Conservation (phyloP, 306 rosid species). For the Vicia villosa region DNA sequence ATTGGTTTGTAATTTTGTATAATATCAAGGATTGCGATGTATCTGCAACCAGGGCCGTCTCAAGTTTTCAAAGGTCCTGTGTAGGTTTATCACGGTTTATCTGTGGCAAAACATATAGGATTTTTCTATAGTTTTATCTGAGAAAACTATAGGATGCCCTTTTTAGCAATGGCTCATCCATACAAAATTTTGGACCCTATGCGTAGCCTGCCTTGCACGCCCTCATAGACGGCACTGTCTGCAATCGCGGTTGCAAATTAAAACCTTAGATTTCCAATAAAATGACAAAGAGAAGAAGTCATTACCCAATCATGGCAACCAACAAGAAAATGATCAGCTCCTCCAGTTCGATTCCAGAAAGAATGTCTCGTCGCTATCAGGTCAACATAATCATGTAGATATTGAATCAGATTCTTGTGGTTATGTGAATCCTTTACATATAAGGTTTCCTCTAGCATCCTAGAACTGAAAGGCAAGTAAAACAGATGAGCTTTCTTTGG, state of each 20-base stretch:
- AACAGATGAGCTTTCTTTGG: constrained; percentile 72
- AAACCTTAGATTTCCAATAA: neutral
- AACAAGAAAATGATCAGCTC: constrained; percentile 91
- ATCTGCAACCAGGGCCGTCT: no score
- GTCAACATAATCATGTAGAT: constrained; percentile 63
- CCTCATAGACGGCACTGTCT: neutral
- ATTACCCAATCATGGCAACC: constrained; percentile 97
- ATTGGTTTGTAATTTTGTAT: no score
- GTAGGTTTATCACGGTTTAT: no score
- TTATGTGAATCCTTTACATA: constrained; percentile 70
- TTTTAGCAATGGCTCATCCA: no score
- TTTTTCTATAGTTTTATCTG: no score
- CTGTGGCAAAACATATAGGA: no score
- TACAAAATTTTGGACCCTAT: no score
- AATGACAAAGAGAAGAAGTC: neutral
- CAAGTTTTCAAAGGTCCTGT: no score
- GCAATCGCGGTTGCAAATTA: neutral
- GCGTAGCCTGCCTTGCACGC: no score
- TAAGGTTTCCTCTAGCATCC: constrained; percentile 57
- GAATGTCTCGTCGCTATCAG: constrained; percentile 54
- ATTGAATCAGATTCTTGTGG: constrained; percentile 53
- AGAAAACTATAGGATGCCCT: no score
- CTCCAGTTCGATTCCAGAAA: constrained; percentile 87
- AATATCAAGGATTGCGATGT: no score
- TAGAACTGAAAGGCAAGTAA: constrained; percentile 92